Evolutionary conservation across 2,329 filamentous ascomycete genomes (phyloP).

Genomic region (Sphaerulina musiva): DNA sequence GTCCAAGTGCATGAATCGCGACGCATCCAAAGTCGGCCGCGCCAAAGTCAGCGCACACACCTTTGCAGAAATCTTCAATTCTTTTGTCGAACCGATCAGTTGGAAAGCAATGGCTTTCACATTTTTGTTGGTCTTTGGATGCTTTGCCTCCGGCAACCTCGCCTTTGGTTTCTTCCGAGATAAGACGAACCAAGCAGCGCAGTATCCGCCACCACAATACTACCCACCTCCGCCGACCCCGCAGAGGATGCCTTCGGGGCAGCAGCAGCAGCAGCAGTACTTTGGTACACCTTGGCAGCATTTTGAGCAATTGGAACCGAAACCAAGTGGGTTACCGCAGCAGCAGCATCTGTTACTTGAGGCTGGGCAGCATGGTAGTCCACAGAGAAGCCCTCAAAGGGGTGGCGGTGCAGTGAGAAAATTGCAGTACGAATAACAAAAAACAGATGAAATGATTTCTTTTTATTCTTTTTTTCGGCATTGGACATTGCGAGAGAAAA

Average conservation of each 20-base stretch:
- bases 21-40: slow-evolving; percentile 69
- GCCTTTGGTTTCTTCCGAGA: slow-evolving; percentile 52
- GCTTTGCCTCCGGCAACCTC: slow-evolving; percentile 53
- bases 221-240: slow-evolving; percentile 31
- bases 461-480: too few species aligned
- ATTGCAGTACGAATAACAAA: too few species aligned
- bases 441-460: too few species aligned
- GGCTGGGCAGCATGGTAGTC: slow-evolving; percentile 18
- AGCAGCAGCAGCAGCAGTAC: slow-evolving; percentile 10
- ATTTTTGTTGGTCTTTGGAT: slow-evolving; percentile 43
- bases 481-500: too few species aligned
- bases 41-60: slow-evolving; percentile 79
- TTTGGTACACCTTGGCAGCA: slow-evolving; percentile 31
- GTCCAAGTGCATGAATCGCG: slow-evolving; percentile 80
- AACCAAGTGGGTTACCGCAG: slow-evolving; percentile 26
- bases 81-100: slow-evolving; percentile 83
- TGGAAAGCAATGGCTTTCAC: slow-evolving; percentile 68
- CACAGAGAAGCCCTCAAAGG: slow-evolving; percentile 20
- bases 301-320: slow-evolving; percentile 28
- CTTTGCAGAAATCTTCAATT: slow-evolving; percentile 87
- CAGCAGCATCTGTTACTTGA: slow-evolving; percentile 23
- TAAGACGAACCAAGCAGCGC: slow-evolving; percentile 29
- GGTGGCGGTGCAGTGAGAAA: too few species aligned
- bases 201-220: slow-evolving; percentile 22
- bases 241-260: slow-evolving; percentile 30